Evolutionary conservation across 441 rosid species (phyloP).

Genomic region (Populus hybrid): DNA sequence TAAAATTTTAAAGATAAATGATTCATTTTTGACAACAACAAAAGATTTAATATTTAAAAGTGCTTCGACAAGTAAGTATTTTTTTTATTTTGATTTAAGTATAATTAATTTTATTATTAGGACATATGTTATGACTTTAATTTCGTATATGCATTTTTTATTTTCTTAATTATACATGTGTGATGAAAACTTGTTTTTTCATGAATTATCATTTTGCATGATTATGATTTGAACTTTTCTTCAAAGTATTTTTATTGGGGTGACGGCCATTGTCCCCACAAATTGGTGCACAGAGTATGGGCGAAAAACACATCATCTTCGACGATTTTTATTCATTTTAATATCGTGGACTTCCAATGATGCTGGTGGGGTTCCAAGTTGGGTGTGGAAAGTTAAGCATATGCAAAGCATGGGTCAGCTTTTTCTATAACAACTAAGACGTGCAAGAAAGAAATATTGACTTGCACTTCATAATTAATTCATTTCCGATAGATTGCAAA

Average conservation of each 20-base stretch:
- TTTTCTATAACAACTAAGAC: not conserved
- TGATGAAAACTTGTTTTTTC: too few relatives aligned
- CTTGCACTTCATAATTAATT: not conserved
- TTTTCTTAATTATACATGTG: too few relatives aligned
- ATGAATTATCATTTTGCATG: too few relatives aligned
- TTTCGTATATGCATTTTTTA: too few relatives aligned
- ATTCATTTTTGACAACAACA: too few relatives aligned
- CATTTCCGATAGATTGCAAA: not conserved
- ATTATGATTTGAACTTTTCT: too few relatives aligned
- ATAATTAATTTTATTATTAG: too few relatives aligned
- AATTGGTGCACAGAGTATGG: constrained; percentile 6
- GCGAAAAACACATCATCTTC: not conserved
- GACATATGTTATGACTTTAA: too few relatives aligned
- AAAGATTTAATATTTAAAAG: too few relatives aligned
- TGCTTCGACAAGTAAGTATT: too few relatives aligned
- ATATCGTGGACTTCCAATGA: not conserved
- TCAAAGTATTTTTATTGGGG: not conserved
- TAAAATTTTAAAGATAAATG: too few relatives aligned
- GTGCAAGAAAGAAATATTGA: not conserved
- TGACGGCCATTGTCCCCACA: constrained; percentile 15
- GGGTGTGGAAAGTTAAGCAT: constrained; percentile 21
- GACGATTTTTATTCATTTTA: not conserved
- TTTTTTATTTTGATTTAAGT: too few relatives aligned
- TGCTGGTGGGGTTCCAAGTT: not conserved
- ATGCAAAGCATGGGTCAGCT: not conserved